Conservation (phyloP, 441 rosid genomes). For the Adansonia madagascariensis region DNA sequence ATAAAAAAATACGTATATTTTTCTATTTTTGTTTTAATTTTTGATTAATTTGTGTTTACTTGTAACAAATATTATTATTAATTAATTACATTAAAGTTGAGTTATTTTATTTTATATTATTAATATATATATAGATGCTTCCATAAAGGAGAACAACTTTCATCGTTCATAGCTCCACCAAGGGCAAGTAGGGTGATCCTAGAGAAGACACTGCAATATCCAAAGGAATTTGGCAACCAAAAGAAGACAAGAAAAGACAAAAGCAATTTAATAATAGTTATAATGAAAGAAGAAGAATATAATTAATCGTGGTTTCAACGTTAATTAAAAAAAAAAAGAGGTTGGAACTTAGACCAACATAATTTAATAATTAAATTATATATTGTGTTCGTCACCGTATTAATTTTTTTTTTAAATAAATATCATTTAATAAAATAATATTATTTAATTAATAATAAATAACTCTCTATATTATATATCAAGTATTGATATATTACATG, state of each 20-base stretch:
- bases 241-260: background rate
- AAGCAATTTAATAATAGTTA: background rate
- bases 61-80: too few species aligned
- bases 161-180: background rate
- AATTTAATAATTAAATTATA: background rate
- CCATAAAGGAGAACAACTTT: constrained; percentile 1
- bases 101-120: too few species aligned
- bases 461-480: too few species aligned
- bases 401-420: too few species aligned
- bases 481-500: too few species aligned
- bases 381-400: too few species aligned
- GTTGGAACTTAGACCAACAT: background rate
- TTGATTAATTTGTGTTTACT: too few species aligned
- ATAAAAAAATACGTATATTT: too few species aligned
- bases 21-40: too few species aligned
- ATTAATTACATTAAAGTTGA: too few species aligned
- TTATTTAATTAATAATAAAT: too few species aligned
- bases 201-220: background rate
- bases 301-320: background rate
- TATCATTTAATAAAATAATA: too few species aligned
- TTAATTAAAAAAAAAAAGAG: background rate
- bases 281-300: background rate
- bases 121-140: background rate
- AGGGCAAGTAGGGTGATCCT: background rate
- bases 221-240: background rate